These are phyloP conservation scores for Thermothelomyces thermophilus DNA, from an alignment of 2,329 filamentous ascomycete species.

Conservation along the genomic window DNA sequence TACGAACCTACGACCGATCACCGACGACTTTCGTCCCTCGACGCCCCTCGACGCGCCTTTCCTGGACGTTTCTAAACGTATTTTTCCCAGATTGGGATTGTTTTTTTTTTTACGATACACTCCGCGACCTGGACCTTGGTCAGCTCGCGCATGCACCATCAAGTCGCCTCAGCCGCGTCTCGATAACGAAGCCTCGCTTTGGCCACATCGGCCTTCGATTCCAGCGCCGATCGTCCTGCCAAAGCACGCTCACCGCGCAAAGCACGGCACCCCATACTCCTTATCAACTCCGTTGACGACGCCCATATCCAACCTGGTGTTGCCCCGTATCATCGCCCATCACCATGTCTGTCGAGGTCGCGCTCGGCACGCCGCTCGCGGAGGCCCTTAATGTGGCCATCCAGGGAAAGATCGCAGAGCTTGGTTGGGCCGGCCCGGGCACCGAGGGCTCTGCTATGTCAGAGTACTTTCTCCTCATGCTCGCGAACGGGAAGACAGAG, in stretches of 20 bases:
- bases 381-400: slow-evolving; percentile 76
- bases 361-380: slow-evolving; percentile 74
- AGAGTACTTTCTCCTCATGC: slow-evolving; percentile 96
- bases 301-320: neutral
- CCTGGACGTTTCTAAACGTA: neutral
- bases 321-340: neutral
- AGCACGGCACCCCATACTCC: neutral
- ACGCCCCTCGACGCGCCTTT: neutral
- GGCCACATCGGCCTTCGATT: slow-evolving; percentile 1
- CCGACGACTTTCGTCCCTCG: too few relatives aligned
- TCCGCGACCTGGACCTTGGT: neutral
- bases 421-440: slow-evolving; percentile 81
- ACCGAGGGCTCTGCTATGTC: slow-evolving; percentile 74
- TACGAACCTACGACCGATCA: neutral
- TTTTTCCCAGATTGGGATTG: neutral
- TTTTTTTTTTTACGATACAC: neutral
- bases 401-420: slow-evolving; percentile 84
- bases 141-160: neutral
- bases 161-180: slow-evolving; percentile 10
- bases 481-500: slow-evolving; percentile 89
- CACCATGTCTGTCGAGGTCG: slow-evolving; percentile 69
- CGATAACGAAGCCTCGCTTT: slow-evolving; percentile 1
- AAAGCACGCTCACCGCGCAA: neutral
- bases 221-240: slow-evolving; percentile 1
- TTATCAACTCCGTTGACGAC: neutral